These are phyloP conservation scores for Ogataea hybrid DNA, from an alignment of 1,139 yeast genomes.

Conservation along the genomic window DNA sequence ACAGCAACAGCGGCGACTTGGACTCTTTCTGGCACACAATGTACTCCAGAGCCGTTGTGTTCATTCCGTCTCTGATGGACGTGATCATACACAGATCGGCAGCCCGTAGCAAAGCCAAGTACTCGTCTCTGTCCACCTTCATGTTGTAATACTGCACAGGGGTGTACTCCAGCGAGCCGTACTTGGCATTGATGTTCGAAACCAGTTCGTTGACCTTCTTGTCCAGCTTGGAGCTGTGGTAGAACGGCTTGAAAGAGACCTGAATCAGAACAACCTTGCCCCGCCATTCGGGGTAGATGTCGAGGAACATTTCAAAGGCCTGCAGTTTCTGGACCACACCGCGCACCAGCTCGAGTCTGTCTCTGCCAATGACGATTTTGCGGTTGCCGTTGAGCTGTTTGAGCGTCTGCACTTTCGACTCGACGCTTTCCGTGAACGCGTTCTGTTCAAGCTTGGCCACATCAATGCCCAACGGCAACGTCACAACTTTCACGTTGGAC, in stretches of 20 bases:
- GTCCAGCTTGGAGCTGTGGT: slow-evolving; percentile 60
- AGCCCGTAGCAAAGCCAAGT: slow-evolving; percentile 78
- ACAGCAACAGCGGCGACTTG: slow-evolving; percentile 73
- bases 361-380: slow-evolving; percentile 81
- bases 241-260: slow-evolving; percentile 78
- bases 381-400: slow-evolving; percentile 68
- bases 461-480: slow-evolving; percentile 87
- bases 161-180: slow-evolving; percentile 73
- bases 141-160: slow-evolving; percentile 92
- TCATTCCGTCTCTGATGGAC: slow-evolving; percentile 94
- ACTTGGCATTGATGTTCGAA: slow-evolving; percentile 75
- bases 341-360: slow-evolving; percentile 73
- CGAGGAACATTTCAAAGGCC: slow-evolving; percentile 79
- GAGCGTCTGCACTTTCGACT: slow-evolving; percentile 49
- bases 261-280: slow-evolving; percentile 87
- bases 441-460: slow-evolving; percentile 60
- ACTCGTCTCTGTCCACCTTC: slow-evolving; percentile 85
- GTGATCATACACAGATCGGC: slow-evolving; percentile 91
- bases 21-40: slow-evolving; percentile 80
- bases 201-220: slow-evolving; percentile 78
- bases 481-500: slow-evolving; percentile 64
- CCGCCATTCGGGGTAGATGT: slow-evolving; percentile 90
- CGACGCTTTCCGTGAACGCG: slow-evolving; percentile 38
- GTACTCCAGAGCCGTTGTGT: slow-evolving; percentile 89
- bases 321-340: slow-evolving; percentile 81